Conservation (phyloP, 2,329 filamentous ascomycete genomes). For the Fusarium verrucosum region DNA sequence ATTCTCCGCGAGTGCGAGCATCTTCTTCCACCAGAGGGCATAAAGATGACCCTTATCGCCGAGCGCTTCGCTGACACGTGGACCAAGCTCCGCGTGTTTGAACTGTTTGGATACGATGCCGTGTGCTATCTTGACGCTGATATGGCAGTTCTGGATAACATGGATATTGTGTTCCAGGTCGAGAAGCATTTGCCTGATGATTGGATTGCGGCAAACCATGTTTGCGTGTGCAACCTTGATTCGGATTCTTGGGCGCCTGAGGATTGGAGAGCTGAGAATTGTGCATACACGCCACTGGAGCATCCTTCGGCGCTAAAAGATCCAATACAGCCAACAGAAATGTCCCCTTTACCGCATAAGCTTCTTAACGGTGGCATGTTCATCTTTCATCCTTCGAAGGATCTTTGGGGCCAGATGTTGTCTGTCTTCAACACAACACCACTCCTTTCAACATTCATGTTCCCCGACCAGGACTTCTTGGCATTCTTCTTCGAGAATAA, state of each 20-base stretch:
- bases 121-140: conserved; percentile 38
- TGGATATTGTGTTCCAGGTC: conserved; percentile 28
- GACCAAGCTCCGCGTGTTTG: conserved; percentile 36
- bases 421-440: conserved; percentile 23
- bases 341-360: conserved; percentile 12
- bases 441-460: conserved; percentile 24
- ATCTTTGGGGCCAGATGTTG: conserved; percentile 29
- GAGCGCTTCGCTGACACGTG: conserved; percentile 36
- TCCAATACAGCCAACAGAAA: conserved; percentile 12
- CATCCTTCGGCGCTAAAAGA: conserved; percentile 22
- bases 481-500: conserved; percentile 30
- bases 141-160: conserved; percentile 35
- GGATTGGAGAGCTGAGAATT: conserved; percentile 33
- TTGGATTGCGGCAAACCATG: conserved; percentile 38
- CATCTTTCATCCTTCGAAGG: conserved; percentile 31
- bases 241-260: conserved; percentile 33
- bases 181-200: conserved; percentile 26
- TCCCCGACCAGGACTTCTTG: conserved; percentile 35
- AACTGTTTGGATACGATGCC: conserved; percentile 33
- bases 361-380: conserved; percentile 39
- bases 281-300: conserved; percentile 32
- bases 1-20: conserved; percentile 18
- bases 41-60: conserved; percentile 32
- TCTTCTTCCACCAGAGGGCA: conserved; percentile 22
- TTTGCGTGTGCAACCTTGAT: conserved; percentile 39